Conservation (phyloP, 2,329 filamentous ascomycete genomes). For the Zasmidium angulare region DNA sequence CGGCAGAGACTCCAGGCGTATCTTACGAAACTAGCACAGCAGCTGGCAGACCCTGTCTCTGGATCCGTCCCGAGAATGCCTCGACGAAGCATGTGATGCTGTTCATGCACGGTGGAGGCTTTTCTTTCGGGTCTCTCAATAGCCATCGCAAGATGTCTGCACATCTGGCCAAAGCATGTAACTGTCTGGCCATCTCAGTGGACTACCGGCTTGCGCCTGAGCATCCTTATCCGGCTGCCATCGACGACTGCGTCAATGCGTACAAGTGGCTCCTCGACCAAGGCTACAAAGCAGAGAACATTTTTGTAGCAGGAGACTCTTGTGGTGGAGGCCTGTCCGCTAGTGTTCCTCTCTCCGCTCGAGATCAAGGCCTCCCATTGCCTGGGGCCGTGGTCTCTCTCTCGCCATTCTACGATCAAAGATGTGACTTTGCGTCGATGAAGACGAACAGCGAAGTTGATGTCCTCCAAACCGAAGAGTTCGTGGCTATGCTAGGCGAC, state of each 20-base stretch:
- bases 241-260: constrained; percentile 58
- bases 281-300: constrained; percentile 29
- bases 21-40: constrained; percentile 22
- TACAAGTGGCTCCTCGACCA: constrained; percentile 55
- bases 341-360: constrained; percentile 24
- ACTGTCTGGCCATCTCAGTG: constrained; percentile 53
- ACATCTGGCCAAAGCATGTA: constrained; percentile 47
- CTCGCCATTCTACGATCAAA: constrained; percentile 30
- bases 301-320: constrained; percentile 27
- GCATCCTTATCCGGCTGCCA: constrained; percentile 54
- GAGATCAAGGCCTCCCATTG: constrained; percentile 18
- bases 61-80: constrained; percentile 21
- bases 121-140: constrained; percentile 24
- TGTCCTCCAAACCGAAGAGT: constrained; percentile 21
- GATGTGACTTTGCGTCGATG: constrained; percentile 14
- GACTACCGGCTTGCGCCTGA: constrained; percentile 62
- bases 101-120: constrained; percentile 30
- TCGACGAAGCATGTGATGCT: constrained; percentile 25
- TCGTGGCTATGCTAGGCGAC: constrained; percentile 21
- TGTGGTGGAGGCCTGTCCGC: constrained; percentile 29
- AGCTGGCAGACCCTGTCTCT: constrained; percentile 23
- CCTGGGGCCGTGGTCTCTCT: constrained; percentile 25
- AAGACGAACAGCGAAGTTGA: constrained; percentile 24
- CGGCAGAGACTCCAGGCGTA: constrained; percentile 24
- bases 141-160: constrained; percentile 28